Conservation (phyloP, 805 yeast genomes). For the Tetrapisispora fleetii region DNA sequence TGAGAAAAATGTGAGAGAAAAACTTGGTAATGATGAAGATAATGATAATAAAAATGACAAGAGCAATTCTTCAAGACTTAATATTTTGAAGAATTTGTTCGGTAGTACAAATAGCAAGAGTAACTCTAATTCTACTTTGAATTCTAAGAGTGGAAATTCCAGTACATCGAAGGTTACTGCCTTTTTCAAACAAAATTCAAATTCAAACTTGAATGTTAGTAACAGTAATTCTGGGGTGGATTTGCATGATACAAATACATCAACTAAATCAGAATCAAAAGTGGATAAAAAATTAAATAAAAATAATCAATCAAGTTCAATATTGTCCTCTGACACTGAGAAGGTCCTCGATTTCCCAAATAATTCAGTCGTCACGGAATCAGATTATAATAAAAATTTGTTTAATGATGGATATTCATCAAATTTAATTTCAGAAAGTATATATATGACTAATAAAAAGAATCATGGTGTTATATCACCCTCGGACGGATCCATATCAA, state of each 20-base stretch:
- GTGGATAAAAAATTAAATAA: not conserved
- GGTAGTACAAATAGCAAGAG: not conserved
- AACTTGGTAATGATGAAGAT: not conserved
- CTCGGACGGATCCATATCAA: not conserved
- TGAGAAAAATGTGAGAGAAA: not conserved
- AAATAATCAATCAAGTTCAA: too few relatives aligned
- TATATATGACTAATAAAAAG: not conserved
- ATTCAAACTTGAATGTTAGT: not conserved
- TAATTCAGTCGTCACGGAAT: not conserved
- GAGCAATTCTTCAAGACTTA: not conserved
- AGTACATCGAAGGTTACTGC: not conserved
- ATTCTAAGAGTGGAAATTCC: not conserved
- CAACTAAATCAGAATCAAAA: not conserved
- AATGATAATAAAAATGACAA: not conserved
- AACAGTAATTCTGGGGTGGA: not conserved
- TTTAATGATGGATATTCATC: not conserved
- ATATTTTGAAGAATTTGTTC: not conserved
- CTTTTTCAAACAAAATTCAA: not conserved
- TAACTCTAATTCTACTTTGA: not conserved
- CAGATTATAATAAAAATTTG: not conserved
- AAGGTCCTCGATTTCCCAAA: too few relatives aligned
- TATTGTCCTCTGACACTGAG: too few relatives aligned
- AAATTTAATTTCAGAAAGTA: not conserved
- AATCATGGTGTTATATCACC: not conserved
- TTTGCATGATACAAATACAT: not conserved